Percentiles rank a stretch among this genome's conserved stretches.
phyloP scores from a whole-genome alignment of 371 early-diverging fungal species.

The Basidiobolus heterosporus region DNA sequence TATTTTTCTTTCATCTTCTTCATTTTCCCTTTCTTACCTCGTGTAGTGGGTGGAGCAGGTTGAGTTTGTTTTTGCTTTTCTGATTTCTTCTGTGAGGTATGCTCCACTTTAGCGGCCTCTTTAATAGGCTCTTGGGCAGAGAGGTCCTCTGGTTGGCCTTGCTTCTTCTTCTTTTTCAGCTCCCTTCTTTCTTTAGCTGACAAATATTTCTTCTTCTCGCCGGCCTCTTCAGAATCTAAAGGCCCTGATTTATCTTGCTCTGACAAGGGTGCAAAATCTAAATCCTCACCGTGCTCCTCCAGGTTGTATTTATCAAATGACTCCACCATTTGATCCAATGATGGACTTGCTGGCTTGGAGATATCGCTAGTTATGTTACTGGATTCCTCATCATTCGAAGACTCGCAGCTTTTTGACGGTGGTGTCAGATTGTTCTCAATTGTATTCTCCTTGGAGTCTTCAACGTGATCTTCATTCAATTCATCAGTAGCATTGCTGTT shows the following conservation, averaged over 20 bases:
- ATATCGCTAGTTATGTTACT: too few relatives aligned
- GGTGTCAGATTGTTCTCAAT: too few relatives aligned
- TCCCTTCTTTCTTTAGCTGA: conserved; percentile 63
- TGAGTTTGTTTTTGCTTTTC: conserved; percentile 6
- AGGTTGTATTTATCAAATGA: conserved; percentile 45
- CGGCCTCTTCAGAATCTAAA: conserved; percentile 6
- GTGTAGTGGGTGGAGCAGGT: conserved; percentile 22
- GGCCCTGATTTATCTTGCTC: not conserved
- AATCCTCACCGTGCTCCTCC: conserved; percentile 46
- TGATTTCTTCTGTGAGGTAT: not conserved
- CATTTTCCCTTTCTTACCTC: conserved; percentile 74
- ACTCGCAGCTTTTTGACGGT: not conserved
- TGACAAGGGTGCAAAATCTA: conserved; percentile 13
- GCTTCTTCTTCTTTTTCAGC: conserved; percentile 33
- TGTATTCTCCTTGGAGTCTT: not conserved
- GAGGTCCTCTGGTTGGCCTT: not conserved
- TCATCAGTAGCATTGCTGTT: not conserved
- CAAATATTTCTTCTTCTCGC: conserved; percentile 24
- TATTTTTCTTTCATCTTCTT: conserved; percentile 86
- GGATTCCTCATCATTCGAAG: too few relatives aligned
- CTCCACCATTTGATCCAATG: not conserved
- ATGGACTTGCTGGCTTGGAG: too few relatives aligned
- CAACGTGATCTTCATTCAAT: not conserved
- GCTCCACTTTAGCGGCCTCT: conserved; percentile 2
- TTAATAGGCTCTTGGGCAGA: too few relatives aligned